Base-by-base conservation (phyloP, 768 basidiomycete species). In the Fomitopsis serialis region DNA sequence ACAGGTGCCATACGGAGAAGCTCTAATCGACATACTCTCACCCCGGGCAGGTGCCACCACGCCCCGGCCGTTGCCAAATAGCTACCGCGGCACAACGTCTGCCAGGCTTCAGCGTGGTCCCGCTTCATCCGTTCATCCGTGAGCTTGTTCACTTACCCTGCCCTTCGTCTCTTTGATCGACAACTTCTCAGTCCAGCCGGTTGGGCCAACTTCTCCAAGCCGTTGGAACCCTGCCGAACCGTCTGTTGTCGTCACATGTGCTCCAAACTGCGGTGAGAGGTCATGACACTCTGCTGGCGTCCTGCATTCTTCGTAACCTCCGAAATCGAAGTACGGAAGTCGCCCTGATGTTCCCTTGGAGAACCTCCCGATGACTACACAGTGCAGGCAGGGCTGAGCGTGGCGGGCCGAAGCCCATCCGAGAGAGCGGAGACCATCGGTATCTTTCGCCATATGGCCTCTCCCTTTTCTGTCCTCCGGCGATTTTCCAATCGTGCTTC, bases 381-480 rank as follows among this genome's bases (percentile, higher is more conserved):
- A 27, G 34, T 13, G 48, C 36, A 49, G 36, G 35, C 22, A 49
- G 19, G 19, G 19, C 6, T 35, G 37, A 49, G 46, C 56, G 50
- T 56, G 59, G 59, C 32, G 50, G 43, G 53, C 57, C 57, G 60
- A 51, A 17, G 44, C 45, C 60, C 55, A 53, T 42, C 23, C 54
- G 47, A 44, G 46, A 43, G 36, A n/a, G 32, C 53, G 29, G 45
- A 43, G 45, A 35, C 27, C 54, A 56, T 59, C 61, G 61, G 61
- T 61, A 42, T 59, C 61, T 61, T 27, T 59, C 50, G 57, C 54
- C 61, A 58, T 54, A 59, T 59, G 61, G 56, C 56, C n/a, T 21
- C 56, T 27, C 48, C 52, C 43, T 50, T 57, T 59, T 58, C 60
- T 55, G 60, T 54, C 59, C 42, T 45, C 56, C 58, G 58, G 61